Base-by-base conservation (phyloP, 2,329 filamentous ascomycete species). In the Trichoderma lentiforme region DNA sequence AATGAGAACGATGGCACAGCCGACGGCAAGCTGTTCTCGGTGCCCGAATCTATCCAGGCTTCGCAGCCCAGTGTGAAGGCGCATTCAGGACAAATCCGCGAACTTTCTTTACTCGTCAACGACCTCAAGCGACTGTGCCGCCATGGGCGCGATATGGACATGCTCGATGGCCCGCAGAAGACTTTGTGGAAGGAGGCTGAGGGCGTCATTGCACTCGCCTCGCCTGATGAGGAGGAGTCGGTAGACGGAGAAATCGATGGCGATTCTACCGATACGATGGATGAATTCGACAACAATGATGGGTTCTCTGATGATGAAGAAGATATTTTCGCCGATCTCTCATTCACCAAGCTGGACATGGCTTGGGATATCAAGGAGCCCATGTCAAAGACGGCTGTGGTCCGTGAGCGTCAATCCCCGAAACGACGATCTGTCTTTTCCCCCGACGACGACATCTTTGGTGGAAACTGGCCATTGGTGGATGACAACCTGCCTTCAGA, bases 161-260 rank as follows among this genome's bases (percentile, higher is more conserved):
- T 95, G 77, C 81, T 89, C 0, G 82, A 87, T 72, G 91, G 92
- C 7, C 79, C 86, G 6, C 86, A 90, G 26, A 85, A 86, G 14
- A 83, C 84, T 14, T 84, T 93, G 61, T 97, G 93, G 92, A 89
- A 90, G 76, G 93, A 96, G 79, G 93, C 94, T 1, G 92, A 96
- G 79, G 93, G 92, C 15, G 95, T 97, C 81, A 96, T 97, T 78
- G 92, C 93, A 39, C 84, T 97, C n/a, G 93, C 93, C 60, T 91
- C 90, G 1, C 90, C 90, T 1, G 90, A 92, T 73, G 85, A 87
- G 28, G 66, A 69, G 30, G 56, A 70, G 14, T 76, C 82, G 6
- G 83, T 84, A 14, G 80, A 80, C 18, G 80, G 81, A 6, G 80
- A 82, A 32, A 79, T 81, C 21, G 80, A 80, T n/a, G 80, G 81